Conservation (phyloP, 129 eudicot genomes). For the Saposhnikovia divaricata region DNA sequence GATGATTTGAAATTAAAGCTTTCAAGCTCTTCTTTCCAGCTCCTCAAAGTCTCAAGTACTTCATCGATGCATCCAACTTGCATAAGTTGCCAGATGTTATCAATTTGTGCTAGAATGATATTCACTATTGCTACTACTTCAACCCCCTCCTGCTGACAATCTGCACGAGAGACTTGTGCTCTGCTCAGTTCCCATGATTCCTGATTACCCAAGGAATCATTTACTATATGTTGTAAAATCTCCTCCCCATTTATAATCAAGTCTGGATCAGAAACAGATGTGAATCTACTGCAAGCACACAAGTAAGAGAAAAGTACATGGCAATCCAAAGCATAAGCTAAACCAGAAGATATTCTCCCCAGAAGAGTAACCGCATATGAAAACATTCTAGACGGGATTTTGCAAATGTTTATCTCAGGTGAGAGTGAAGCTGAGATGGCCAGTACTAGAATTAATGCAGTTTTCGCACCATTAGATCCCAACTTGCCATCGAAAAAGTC, state of each 20-base stretch:
- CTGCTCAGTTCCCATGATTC: slow-evolving; percentile 2
- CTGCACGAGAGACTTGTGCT: slow-evolving; percentile 6
- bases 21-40: slow-evolving; percentile 66
- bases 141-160: slow-evolving; percentile 18
- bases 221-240: slow-evolving; percentile 14
- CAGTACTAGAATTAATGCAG: no score
- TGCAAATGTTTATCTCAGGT: no score
- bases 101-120: slow-evolving; percentile 33
- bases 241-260: slow-evolving; percentile 20
- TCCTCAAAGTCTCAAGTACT: slow-evolving; percentile 59
- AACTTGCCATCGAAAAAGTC: no score
- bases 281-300: slow-evolving; percentile 50
- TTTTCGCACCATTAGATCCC: no score
- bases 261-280: slow-evolving; percentile 27
- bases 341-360: slow-evolving; percentile 59
- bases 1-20: slow-evolving; percentile 13
- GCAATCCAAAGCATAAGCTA: slow-evolving; percentile 39
- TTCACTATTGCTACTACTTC: slow-evolving; percentile 21
- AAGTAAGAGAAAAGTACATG: slow-evolving; percentile 53
- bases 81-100: slow-evolving; percentile 46
- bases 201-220: slow-evolving; percentile 12
- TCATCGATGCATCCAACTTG: slow-evolving; percentile 51
- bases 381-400: slow-evolving; percentile 48
- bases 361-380: slow-evolving; percentile 67
- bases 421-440: no score